A percentile compares a stretch with the other conserved stretches of the same genome.
Evolutionary conservation across 495 filamentous ascomycete species (phyloP).

Genomic region (Trichoderma erinaceum): DNA sequence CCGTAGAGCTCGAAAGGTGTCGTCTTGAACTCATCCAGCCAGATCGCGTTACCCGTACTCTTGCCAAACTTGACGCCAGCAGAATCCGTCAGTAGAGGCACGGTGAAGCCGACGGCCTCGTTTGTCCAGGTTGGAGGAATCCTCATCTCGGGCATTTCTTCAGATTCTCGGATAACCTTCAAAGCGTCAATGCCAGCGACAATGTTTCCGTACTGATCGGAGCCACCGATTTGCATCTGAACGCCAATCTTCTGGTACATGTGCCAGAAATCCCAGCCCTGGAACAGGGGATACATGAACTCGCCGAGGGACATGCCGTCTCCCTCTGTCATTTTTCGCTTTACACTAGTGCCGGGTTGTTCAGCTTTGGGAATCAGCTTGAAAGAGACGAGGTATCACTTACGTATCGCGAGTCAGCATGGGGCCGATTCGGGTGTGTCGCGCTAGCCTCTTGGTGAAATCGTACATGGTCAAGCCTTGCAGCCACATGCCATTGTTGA

Average conservation of each 20-base stretch:
- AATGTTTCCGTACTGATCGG: slow-evolving; percentile 97
- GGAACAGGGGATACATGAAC: slow-evolving; percentile 87
- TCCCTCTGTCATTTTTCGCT: slow-evolving; percentile 67
- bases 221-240: slow-evolving; percentile 84
- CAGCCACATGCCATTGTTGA: slow-evolving; percentile 80
- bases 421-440: slow-evolving; percentile 64
- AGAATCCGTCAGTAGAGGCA: slow-evolving; percentile 79
- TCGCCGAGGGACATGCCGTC: slow-evolving; percentile 92
- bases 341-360: slow-evolving; percentile 52
- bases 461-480: slow-evolving; percentile 62
- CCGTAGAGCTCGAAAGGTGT: slow-evolving; percentile 77
- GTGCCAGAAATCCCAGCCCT: slow-evolving; percentile 96
- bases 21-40: slow-evolving; percentile 80
- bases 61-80: slow-evolving; percentile 92
- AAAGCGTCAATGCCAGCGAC: slow-evolving; percentile 81
- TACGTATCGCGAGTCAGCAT: slow-evolving; percentile 90
- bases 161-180: slow-evolving; percentile 58
- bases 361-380: neutral
- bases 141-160: slow-evolving; percentile 31
- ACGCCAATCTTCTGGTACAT: slow-evolving; percentile 57
- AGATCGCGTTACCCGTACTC: slow-evolving; percentile 87
- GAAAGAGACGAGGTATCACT: slow-evolving; percentile 30
- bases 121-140: slow-evolving; percentile 28
- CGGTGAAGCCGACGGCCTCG: slow-evolving; percentile 76
- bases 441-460: slow-evolving; percentile 64